phyloP scores from a whole-genome alignment of 2,329 filamentous ascomycete species.

The Rutstroemia sp. region DNA sequence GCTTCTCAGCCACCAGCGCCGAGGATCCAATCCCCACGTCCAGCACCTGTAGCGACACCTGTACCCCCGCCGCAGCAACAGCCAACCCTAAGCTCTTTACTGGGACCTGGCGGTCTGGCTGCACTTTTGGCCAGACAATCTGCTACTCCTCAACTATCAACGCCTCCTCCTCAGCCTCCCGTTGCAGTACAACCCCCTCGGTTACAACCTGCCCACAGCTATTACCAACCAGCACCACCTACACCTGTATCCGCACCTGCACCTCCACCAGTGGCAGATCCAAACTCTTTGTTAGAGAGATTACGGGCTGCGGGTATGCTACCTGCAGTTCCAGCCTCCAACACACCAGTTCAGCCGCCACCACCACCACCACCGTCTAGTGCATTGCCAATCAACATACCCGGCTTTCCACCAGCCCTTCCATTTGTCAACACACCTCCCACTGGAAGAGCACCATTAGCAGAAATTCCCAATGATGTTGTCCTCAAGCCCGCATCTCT shows the following conservation, averaged over 20 bases:
- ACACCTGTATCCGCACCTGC: conserved; percentile 30
- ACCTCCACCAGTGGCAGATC: conserved; percentile 31
- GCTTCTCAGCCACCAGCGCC: conserved; percentile 28
- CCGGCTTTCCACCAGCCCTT: conserved; percentile 29
- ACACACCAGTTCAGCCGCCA: conserved; percentile 31
- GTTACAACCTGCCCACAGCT: conserved; percentile 34
- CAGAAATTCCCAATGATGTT: conserved; percentile 37
- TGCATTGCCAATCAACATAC: conserved; percentile 30
- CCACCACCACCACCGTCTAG: conserved; percentile 34
- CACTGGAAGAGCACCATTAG: conserved; percentile 19
- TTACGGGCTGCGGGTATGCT: conserved; percentile 63
- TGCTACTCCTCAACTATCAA: conserved; percentile 42
- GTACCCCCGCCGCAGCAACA: conserved; percentile 20
- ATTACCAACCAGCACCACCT: conserved; percentile 25
- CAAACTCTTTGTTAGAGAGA: conserved; percentile 55
- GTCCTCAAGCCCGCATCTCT: conserved; percentile 61
- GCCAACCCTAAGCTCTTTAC: conserved; percentile 47
- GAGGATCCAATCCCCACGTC: conserved; percentile 30
- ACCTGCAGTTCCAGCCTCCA: conserved; percentile 36
- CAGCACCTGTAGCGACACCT: conserved; percentile 22
- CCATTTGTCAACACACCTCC: conserved; percentile 20
- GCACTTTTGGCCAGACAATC: conserved; percentile 48
- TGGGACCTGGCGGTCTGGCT: conserved; percentile 40
- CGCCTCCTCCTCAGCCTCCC: conserved; percentile 33
- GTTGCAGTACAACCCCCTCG: conserved; percentile 44